These are phyloP conservation scores for Phytophthora citrophthora DNA, from an alignment of 352 stramenopile genomes.

Conservation along the genomic window DNA sequence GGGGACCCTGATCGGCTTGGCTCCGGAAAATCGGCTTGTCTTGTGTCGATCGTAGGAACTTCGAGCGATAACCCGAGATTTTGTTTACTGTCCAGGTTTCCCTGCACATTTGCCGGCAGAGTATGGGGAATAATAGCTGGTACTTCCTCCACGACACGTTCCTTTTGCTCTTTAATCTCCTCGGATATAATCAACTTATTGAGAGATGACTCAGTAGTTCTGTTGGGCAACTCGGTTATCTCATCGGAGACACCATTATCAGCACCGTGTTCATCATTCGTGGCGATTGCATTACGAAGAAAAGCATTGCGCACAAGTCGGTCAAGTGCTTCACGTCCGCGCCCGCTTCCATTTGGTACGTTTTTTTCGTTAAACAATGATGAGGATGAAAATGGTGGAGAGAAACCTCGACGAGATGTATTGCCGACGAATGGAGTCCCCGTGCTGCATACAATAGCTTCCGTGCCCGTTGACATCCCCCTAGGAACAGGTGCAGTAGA, in stretches of 20 bases:
- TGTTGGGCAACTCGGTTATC: not conserved
- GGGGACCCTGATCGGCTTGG: slow-evolving; percentile 9
- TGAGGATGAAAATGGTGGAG: slow-evolving; percentile 33
- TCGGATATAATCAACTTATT: not conserved
- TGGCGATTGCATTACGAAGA: slow-evolving; percentile 40
- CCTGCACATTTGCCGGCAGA: slow-evolving; percentile 1
- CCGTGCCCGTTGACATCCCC: slow-evolving; percentile 21
- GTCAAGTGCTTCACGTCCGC: slow-evolving; percentile 62
- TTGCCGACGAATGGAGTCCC: slow-evolving; percentile 29
- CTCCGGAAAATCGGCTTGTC: slow-evolving; percentile 21
- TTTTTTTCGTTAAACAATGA: slow-evolving; percentile 56
- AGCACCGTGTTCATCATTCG: slow-evolving; percentile 18
- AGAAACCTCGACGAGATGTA: slow-evolving; percentile 29
- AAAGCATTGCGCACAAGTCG: slow-evolving; percentile 61
- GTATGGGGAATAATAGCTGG: not conserved
- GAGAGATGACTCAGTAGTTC: slow-evolving; percentile 1
- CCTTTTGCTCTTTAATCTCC: slow-evolving; percentile 7
- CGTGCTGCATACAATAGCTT: slow-evolving; percentile 27
- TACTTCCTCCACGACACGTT: not conserved
- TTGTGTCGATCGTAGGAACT: slow-evolving; percentile 15
- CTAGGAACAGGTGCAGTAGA: not conserved
- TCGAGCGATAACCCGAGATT: slow-evolving; percentile 1
- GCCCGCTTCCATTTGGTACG: slow-evolving; percentile 45
- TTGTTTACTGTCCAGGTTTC: slow-evolving; percentile 5
- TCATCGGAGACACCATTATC: not conserved